Evolutionary conservation across 352 stramenopile species (phyloP).

Genomic region (Phytophthora citricola): DNA sequence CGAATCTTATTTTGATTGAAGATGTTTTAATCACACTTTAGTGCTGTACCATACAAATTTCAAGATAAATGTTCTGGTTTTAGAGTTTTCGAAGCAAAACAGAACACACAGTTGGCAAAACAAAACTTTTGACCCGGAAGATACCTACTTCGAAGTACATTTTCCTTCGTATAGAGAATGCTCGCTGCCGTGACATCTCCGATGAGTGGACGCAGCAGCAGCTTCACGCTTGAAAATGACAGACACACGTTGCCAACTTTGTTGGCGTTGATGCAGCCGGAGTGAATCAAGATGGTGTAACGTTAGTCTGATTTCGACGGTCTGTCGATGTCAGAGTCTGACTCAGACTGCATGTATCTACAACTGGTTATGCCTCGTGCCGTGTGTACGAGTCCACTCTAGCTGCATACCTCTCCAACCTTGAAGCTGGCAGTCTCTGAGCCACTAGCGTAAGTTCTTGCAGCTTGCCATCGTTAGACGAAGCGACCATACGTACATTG

Average conservation of each 20-base stretch:
- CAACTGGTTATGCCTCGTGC: constrained; percentile 18
- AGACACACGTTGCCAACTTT: too few species aligned
- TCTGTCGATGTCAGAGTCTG: constrained; percentile 5
- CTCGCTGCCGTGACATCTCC: too few species aligned
- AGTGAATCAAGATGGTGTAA: too few species aligned
- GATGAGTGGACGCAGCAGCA: too few species aligned
- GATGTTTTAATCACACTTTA: constrained; percentile 5
- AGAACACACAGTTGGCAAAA: too few species aligned
- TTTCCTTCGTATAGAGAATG: too few species aligned
- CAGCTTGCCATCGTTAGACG: constrained; percentile 33
- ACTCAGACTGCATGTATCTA: not conserved
- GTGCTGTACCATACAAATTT: constrained; percentile 4
- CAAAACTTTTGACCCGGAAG: too few species aligned
- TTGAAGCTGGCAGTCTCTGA: constrained; percentile 41
- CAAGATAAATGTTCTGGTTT: too few species aligned
- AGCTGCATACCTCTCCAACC: constrained; percentile 58
- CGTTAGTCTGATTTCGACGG: constrained; percentile 20
- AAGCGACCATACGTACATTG: constrained; percentile 39
- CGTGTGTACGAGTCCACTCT: constrained; percentile 55
- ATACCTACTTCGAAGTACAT: too few species aligned
- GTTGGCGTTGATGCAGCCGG: too few species aligned
- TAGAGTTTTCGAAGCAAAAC: too few species aligned
- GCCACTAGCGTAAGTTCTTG: constrained; percentile 51
- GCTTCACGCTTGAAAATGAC: too few species aligned
- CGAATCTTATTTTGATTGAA: constrained; percentile 1